Evolutionary conservation across 179 eudicot genomes (phyloP), one percentile per base, ranked within the genome.

Genomic region (Silene noctiflora): DNA sequence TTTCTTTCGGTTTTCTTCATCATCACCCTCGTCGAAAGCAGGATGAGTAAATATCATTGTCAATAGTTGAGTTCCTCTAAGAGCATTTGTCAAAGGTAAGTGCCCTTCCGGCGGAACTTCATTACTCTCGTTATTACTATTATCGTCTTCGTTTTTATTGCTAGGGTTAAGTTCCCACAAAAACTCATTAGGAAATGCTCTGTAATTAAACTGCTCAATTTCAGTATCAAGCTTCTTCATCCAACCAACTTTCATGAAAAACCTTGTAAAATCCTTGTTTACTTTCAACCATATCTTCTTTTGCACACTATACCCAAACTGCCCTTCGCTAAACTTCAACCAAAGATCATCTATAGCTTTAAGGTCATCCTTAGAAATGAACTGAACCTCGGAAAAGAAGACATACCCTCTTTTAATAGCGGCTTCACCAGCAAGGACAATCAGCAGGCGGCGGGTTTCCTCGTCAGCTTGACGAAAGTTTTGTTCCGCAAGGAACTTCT

Each of bases 201-300:
- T 84, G 77, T 94, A 94, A 24, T 94, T 94, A 27, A 77, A 92
- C 81, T 94, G 98, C 77, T 83, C 90, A 24, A 94, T 67, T 66
- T 94, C 97, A 6, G 91, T 84, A 10, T 91, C 98, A 1, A 94
- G 93, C 81, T 81, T 88, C 81, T 94, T 94, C 98, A 94, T 94
- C 98, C 98, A 94, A 56, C 95, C 93, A 4, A 92, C 87, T 22
- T 85, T 88, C 14, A 89, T 77, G 79, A 94, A 94, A 19, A 94
- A 89, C 3, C 59, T 85, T 0, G 95, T 89, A 75, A 92, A 94
- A 53, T 94, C 96, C 16, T 59, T 79, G 65, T 85, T 76, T 7
- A 27, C 76, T 60, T 87, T 94, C 10, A 79, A 63, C 91, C 92
- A 94, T 7, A 92, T 82, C 81, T 71, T 86, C 69, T 77, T 87